Conservation (phyloP, 2,329 filamentous ascomycete species). For the Myriosclerotinia curreyana region DNA sequence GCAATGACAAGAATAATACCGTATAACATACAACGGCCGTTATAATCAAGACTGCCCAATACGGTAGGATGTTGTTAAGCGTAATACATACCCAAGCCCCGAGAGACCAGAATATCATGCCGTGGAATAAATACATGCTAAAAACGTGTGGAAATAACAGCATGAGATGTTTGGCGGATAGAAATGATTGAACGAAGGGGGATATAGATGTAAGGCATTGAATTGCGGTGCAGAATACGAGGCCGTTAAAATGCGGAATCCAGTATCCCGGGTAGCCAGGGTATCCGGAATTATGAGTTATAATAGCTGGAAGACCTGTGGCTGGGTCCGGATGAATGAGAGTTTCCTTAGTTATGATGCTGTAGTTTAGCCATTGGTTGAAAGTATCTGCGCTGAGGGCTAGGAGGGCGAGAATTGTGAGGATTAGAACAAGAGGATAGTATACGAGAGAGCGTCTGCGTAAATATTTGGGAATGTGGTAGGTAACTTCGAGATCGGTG, state of each 20-base stretch:
- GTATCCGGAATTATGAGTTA: constrained; percentile 38
- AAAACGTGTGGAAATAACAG: constrained; percentile 49
- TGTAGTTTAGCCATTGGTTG: constrained; percentile 25
- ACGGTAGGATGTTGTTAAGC: constrained; percentile 29
- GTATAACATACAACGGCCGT: constrained; percentile 17
- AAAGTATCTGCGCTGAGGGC: constrained; percentile 26
- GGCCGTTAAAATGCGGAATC: constrained; percentile 44
- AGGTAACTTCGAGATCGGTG: constrained; percentile 48
- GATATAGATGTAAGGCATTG: constrained; percentile 41
- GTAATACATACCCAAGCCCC: constrained; percentile 33
- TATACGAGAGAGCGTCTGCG: constrained; percentile 39
- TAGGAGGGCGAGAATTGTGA: constrained; percentile 33
- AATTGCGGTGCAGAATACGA: constrained; percentile 42
- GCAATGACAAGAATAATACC: constrained; percentile 22
- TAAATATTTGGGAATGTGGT: constrained; percentile 44
- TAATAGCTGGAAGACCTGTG: constrained; percentile 41
- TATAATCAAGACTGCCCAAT: constrained; percentile 28
- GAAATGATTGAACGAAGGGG: constrained; percentile 43
- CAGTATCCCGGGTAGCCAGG: constrained; percentile 44
- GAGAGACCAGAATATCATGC: constrained; percentile 40
- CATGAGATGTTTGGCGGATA: constrained; percentile 43
- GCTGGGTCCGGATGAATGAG: constrained; percentile 44
- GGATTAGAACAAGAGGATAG: constrained; percentile 41
- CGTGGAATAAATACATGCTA: constrained; percentile 49
- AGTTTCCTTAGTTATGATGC: constrained; percentile 40